These are phyloP conservation scores for Oryza officinalis DNA, from an alignment of 176 grass and related monocot species.

Conservation along the genomic window DNA sequence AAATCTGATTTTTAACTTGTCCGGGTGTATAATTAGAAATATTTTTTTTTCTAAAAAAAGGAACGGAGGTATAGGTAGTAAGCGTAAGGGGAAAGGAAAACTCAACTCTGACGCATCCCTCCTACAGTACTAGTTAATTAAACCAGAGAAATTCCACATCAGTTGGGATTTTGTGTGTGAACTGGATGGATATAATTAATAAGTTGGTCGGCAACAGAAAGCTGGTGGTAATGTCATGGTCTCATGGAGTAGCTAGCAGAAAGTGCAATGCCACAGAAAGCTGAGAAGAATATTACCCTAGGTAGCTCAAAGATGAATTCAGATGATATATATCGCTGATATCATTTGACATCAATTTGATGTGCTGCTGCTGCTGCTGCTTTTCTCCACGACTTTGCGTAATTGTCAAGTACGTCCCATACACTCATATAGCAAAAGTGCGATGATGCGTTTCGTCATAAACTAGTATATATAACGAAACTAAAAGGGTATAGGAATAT, in stretches of 20 bases:
- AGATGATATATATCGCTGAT: neutral
- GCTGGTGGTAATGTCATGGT: neutral
- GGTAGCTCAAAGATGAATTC: neutral
- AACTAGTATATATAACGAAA: neutral
- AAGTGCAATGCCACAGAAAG: neutral
- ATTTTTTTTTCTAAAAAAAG: too few relatives aligned
- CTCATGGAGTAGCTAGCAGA: neutral
- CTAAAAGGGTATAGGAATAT: neutral
- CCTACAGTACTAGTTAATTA: neutral
- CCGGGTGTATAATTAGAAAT: too few relatives aligned
- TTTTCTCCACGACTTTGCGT: neutral
- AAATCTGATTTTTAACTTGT: too few relatives aligned
- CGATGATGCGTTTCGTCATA: constrained; percentile 1
- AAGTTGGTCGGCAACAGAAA: neutral
- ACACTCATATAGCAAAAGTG: neutral
- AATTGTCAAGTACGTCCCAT: constrained; percentile 5
- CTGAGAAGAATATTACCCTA: neutral
- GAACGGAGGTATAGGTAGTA: too few relatives aligned
- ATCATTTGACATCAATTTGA: neutral
- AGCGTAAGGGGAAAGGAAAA: too few relatives aligned
- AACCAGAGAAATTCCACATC: neutral
- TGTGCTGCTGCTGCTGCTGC: neutral
- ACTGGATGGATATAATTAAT: neutral
- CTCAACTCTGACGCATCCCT: neutral
- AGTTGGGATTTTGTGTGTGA: too few relatives aligned